Evolutionary conservation across 2,329 filamentous ascomycete genomes (phyloP), one percentile per base, ranked within the genome.

Genomic region (Calonectria naviculata): DNA sequence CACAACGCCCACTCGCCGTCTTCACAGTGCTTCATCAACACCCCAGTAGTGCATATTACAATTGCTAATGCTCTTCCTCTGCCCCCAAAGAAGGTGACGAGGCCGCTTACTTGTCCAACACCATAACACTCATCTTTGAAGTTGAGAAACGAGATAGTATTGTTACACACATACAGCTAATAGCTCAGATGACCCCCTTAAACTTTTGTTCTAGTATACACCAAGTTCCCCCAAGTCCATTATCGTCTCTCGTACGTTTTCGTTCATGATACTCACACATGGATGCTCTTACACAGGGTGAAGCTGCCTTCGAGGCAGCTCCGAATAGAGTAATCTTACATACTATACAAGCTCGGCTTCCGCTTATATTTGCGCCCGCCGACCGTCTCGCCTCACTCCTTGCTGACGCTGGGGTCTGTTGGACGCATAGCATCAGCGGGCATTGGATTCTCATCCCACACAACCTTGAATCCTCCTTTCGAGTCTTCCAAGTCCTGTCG

Each of bases 401-500:
- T 58, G 52, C 13, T 38, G 31, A 44, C 21, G n/a, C 24, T 6
- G 3, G 49, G 36, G 17, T 61, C 38, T 29, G 17, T 31, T 61
- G 56, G 38, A 8, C 13, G 21, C 26, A 44, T 44, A n/a, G 15
- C 26, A 21, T 58, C 49, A 49, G 56, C 15, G 9, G 29, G 29
- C 6, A 70, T 9, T 15, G 81, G 78, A 41, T 78, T 73, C n/a
- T 83, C 75, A 34, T 81, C 74, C 75, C 88, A 88, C 26, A 89
- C 83, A 49, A 90, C 83, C 47, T 86, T 83, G 15, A 89, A 76
- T 1, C 87, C 87, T 26, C 82, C 78, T 54, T 82, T 78, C 68
- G 85, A 81, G 68, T 92, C 89, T 34, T 87, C 78, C 77, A 85
- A 76, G 67, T 91, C 88, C 79, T 92, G 85, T 73, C 83, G 71